Evolutionary conservation across 106 monocot genomes (phyloP).

Genomic region (Platanthera guangdongensis): DNA sequence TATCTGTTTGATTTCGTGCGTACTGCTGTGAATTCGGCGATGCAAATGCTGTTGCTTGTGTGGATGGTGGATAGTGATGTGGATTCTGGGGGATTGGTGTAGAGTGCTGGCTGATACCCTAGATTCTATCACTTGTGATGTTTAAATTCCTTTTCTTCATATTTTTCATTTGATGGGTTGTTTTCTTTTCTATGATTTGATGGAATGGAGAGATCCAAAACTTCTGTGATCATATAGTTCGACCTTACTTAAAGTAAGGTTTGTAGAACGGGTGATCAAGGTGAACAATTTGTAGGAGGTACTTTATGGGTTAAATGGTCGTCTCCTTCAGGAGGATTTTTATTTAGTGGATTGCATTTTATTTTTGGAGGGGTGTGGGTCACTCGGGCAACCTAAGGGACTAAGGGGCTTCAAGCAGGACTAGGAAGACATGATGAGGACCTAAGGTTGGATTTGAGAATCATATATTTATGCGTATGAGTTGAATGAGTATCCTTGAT

Average conservation of each 20-base stretch:
- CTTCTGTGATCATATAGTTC: not conserved
- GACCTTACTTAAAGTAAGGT: not conserved
- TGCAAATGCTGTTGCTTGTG: not conserved
- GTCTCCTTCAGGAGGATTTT: not conserved
- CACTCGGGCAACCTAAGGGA: not conserved
- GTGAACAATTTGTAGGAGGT: not conserved
- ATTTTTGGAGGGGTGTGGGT: not conserved
- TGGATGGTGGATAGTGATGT: not conserved
- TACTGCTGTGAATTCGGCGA: not conserved
- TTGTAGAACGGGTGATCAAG: not conserved
- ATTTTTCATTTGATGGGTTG: not conserved
- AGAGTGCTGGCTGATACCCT: not conserved
- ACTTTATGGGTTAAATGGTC: not conserved
- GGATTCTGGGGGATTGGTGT: not conserved
- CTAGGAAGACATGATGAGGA: not conserved
- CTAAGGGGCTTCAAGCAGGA: not conserved
- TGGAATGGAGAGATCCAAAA: not conserved
- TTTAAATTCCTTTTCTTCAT: not conserved
- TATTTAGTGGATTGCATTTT: not conserved
- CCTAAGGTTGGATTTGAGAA: not conserved
- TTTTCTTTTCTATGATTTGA: not conserved
- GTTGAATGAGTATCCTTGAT: not conserved
- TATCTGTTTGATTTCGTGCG: not conserved
- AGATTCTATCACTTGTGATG: not conserved
- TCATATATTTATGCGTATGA: not conserved